Evolutionary conservation across 2,329 filamentous ascomycete genomes (phyloP).

Genomic region (Rhynchosporium graminicola): DNA sequence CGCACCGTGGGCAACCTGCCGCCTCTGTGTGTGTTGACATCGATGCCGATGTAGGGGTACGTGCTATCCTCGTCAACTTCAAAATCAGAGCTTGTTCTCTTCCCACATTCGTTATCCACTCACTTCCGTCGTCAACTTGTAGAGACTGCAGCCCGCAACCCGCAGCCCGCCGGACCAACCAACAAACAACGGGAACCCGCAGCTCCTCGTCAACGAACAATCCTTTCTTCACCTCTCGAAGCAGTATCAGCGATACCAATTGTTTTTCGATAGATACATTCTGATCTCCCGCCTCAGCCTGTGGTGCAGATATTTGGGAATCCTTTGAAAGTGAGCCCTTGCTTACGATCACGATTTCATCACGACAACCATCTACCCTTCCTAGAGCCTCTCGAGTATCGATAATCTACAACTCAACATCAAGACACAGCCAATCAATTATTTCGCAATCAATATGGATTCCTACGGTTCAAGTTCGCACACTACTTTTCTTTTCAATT

Average conservation of each 20-base stretch:
- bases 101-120: constrained; percentile 32
- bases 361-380: constrained; percentile 1
- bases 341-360: constrained; percentile 6
- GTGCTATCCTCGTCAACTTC: constrained; percentile 6
- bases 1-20: constrained; percentile 5
- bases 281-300: constrained; percentile 18
- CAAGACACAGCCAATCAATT: neutral
- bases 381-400: neutral
- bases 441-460: constrained; percentile 15
- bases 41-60: constrained; percentile 23
- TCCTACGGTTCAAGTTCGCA: constrained; percentile 27
- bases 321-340: constrained; percentile 11
- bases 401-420: neutral
- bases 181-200: constrained; percentile 21
- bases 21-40: constrained; percentile 12
- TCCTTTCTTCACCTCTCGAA: constrained; percentile 23
- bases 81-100: constrained; percentile 31
- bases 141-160: constrained; percentile 20
- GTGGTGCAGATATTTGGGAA: constrained; percentile 1
- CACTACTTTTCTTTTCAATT: neutral
- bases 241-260: constrained; percentile 27
- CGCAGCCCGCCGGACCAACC: neutral
- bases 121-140: constrained; percentile 8
- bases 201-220: constrained; percentile 22
- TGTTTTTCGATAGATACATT: constrained; percentile 12